These are phyloP conservation scores for Striga asiatica DNA, from an alignment of 257 asterid species.

Conservation along the genomic window DNA sequence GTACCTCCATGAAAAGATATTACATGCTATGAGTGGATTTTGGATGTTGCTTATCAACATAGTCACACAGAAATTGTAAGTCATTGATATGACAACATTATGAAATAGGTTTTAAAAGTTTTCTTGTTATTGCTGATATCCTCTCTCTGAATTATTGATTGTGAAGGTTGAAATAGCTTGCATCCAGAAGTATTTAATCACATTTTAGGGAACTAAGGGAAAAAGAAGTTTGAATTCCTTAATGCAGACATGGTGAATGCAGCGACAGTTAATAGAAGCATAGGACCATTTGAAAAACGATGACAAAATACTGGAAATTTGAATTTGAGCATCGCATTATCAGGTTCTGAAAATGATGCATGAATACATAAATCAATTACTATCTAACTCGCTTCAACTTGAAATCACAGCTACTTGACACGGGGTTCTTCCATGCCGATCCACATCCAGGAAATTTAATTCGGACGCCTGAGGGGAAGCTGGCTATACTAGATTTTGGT, in stretches of 20 bases:
- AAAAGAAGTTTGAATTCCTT: no score
- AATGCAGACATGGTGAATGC: no score
- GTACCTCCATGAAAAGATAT: no score
- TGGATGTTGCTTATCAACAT: neutral
- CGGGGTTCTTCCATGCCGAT: constrained; percentile 99
- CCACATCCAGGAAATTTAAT: constrained; percentile 98
- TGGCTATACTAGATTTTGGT: constrained; percentile 96
- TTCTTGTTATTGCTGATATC: neutral
- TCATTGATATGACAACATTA: neutral
- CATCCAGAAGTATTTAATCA: neutral
- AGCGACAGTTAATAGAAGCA: no score
- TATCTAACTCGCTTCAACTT: constrained; percentile 20
- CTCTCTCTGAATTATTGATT: neutral
- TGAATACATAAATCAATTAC: neutral
- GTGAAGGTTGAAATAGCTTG: neutral
- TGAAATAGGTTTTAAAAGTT: neutral
- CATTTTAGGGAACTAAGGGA: no score
- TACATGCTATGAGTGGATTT: neutral
- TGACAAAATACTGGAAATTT: neutral
- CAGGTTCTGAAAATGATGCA: neutral
- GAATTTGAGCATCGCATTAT: neutral
- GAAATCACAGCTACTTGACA: constrained; percentile 81
- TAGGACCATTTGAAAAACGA: no score
- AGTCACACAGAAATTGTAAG: neutral
- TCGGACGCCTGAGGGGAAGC: constrained; percentile 97